Conservation (phyloP, 2,329 filamentous ascomycete species). For the Alternaria consortialis region DNA sequence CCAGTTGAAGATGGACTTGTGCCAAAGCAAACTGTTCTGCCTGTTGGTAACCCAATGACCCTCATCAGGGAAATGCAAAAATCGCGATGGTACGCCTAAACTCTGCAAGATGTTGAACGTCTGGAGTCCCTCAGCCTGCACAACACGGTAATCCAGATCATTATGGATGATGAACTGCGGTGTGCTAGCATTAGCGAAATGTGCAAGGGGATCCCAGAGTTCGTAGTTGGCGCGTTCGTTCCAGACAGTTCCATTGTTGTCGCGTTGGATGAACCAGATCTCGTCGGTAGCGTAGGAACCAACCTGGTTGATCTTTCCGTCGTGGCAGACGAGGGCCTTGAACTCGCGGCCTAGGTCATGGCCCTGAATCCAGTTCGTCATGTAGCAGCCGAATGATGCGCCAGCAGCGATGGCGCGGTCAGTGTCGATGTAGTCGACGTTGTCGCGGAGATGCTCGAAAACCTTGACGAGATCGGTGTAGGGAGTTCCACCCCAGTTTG, state of each 20-base stretch:
- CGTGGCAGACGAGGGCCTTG: conserved; percentile 87
- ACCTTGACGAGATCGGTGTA: conserved; percentile 83
- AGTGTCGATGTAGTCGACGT: conserved; percentile 74
- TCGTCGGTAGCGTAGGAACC: conserved; percentile 60
- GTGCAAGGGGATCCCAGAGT: conserved; percentile 65
- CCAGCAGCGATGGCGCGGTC: conserved; percentile 76
- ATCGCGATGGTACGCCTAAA: conserved; percentile 75
- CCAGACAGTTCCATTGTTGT: conserved; percentile 52
- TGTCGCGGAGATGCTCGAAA: conserved; percentile 75
- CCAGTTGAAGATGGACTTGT: conserved; percentile 61
- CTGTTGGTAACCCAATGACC: conserved; percentile 85
- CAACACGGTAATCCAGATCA: conserved; percentile 85
- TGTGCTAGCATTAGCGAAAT: conserved; percentile 76
- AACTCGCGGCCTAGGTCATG: conserved; percentile 83
- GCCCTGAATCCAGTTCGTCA: conserved; percentile 85
- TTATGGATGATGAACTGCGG: conserved; percentile 92
- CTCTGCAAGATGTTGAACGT: conserved; percentile 88
- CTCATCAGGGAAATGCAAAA: conserved; percentile 83
- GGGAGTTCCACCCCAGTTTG: conserved; percentile 84
- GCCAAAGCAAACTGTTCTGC: conserved; percentile 91
- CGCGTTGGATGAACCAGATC: conserved; percentile 62
- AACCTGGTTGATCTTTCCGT: conserved; percentile 76
- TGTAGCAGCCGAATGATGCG: conserved; percentile 60
- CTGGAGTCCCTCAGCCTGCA: conserved; percentile 81
- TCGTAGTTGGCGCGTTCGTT: conserved; percentile 59